Evolutionary conservation across 257 asterid genomes (phyloP).

Genomic region (Scutellaria barbata): DNA sequence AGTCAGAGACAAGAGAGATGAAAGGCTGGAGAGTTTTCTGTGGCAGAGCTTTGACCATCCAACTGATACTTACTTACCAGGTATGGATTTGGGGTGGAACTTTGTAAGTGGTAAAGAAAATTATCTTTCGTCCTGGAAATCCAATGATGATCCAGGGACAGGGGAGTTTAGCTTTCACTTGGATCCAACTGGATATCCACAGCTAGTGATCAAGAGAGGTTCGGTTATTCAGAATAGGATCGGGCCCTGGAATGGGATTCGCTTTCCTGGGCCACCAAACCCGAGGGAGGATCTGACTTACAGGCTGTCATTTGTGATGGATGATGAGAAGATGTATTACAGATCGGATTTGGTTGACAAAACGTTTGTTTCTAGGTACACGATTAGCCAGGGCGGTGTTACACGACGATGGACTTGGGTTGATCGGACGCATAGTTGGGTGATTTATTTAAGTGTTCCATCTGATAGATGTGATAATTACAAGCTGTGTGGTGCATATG

Average conservation of each 20-base stretch:
- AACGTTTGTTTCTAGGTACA: constrained; percentile 19
- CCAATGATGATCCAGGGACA: constrained; percentile 31
- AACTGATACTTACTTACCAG: constrained; percentile 34
- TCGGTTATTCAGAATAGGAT: neutral
- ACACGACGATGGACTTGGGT: constrained; percentile 37
- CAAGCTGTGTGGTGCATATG: constrained; percentile 34
- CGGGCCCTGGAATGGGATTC: constrained; percentile 44
- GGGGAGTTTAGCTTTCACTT: constrained; percentile 31
- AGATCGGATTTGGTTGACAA: neutral
- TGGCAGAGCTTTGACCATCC: constrained; percentile 44
- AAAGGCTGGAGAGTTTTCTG: constrained; percentile 4
- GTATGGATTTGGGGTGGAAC: constrained; percentile 37
- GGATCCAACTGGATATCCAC: constrained; percentile 39
- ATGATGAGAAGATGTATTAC: constrained; percentile 18
- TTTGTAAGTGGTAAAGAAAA: constrained; percentile 18
- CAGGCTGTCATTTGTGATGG: constrained; percentile 28
- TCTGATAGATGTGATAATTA: constrained; percentile 44
- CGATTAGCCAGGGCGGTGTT: constrained; percentile 26
- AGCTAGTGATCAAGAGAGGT: constrained; percentile 21
- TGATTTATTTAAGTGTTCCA: constrained; percentile 35
- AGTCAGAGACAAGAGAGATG: constrained; percentile 24
- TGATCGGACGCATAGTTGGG: constrained; percentile 37
- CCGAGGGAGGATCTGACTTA: constrained; percentile 27
- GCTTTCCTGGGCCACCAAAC: constrained; percentile 39
- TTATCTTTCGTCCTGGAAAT: constrained; percentile 36